A percentile compares a stretch with the other conserved stretches of the same genome.
Evolutionary conservation across 2,329 filamentous ascomycete species (phyloP).

Genomic region (Piedraia hortae): DNA sequence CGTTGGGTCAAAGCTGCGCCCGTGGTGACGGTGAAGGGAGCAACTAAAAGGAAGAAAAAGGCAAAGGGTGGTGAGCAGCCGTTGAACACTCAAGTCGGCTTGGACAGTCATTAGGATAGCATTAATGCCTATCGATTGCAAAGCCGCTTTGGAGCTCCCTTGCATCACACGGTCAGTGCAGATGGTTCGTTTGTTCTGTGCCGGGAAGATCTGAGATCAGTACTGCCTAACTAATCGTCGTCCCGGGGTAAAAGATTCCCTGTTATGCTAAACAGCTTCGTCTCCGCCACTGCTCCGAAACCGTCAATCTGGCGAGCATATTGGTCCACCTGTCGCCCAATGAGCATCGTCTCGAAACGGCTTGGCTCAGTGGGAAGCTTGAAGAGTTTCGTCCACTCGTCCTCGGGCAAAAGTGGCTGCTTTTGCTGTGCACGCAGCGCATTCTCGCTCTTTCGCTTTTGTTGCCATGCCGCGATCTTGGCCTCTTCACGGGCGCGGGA

Average conservation of each 20-base stretch:
- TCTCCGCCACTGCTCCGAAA: slow-evolving; percentile 69
- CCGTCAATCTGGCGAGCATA: slow-evolving; percentile 93
- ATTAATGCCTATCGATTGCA: too few species aligned
- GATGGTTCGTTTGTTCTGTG: too few species aligned
- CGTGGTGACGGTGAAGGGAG: slow-evolving; percentile 13
- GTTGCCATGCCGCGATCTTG: slow-evolving; percentile 91
- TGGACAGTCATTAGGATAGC: too few species aligned
- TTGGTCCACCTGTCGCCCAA: slow-evolving; percentile 88
- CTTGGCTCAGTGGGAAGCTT: slow-evolving; percentile 91
- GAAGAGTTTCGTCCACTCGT: slow-evolving; percentile 95
- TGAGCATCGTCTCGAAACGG: slow-evolving; percentile 76
- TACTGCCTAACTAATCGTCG: slow-evolving; percentile 5
- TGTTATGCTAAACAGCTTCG: slow-evolving; percentile 96
- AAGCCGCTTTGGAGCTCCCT: too few species aligned
- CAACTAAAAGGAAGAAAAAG: slow-evolving; percentile 12
- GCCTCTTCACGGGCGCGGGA: slow-evolving; percentile 79
- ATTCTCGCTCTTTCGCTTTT: slow-evolving; percentile 92
- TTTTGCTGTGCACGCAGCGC: slow-evolving; percentile 59
- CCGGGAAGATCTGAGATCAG: slow-evolving; percentile 1
- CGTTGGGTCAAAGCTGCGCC: slow-evolving; percentile 34
- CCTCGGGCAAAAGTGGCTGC: slow-evolving; percentile 69
- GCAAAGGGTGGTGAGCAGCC: slow-evolving; percentile 9
- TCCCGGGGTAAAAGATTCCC: slow-evolving; percentile 34
- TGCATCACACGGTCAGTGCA: too few species aligned
- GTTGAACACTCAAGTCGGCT: too few species aligned